Evolutionary conservation across 208 protist species (phyloP).

Genomic region (Leishmania guyanensis): DNA sequence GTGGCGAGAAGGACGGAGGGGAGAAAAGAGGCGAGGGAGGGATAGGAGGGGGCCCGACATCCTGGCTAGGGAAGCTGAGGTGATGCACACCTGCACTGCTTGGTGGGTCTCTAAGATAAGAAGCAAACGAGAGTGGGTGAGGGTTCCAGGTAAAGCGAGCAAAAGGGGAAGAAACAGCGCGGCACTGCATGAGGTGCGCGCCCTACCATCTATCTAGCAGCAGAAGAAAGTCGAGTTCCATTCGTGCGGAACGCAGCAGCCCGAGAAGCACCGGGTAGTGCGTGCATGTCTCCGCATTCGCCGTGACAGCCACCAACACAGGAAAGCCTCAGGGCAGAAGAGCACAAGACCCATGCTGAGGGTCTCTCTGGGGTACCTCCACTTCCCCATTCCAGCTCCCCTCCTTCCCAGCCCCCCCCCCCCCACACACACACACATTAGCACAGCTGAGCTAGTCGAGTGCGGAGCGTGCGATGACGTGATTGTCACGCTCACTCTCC

Average conservation of each 20-base stretch:
- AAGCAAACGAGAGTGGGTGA: not conserved
- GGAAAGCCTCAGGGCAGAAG: not conserved
- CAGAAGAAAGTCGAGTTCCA: too few species aligned
- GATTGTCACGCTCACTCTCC: slow-evolving; percentile 78
- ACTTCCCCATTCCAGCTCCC: not conserved
- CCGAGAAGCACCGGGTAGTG: not conserved
- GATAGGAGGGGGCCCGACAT: not conserved
- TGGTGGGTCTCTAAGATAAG: not conserved
- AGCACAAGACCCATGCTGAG: not conserved
- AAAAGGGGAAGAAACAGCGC: not conserved
- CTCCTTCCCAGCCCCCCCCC: too few species aligned
- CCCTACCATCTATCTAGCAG: not conserved
- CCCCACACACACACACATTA: not conserved
- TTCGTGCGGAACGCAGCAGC: not conserved
- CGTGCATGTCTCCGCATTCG: not conserved
- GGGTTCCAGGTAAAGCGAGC: not conserved
- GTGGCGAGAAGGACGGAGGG: not conserved
- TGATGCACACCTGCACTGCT: not conserved
- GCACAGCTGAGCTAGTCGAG: slow-evolving; percentile 42
- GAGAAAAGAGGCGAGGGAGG: not conserved
- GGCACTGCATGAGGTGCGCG: not conserved
- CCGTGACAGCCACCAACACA: not conserved
- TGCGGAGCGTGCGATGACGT: slow-evolving; percentile 67
- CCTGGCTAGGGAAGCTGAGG: not conserved
- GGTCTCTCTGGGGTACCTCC: not conserved